phyloP scores from a whole-genome alignment of 2,329 filamentous ascomycete genomes.

The Ascomycota sp. region DNA sequence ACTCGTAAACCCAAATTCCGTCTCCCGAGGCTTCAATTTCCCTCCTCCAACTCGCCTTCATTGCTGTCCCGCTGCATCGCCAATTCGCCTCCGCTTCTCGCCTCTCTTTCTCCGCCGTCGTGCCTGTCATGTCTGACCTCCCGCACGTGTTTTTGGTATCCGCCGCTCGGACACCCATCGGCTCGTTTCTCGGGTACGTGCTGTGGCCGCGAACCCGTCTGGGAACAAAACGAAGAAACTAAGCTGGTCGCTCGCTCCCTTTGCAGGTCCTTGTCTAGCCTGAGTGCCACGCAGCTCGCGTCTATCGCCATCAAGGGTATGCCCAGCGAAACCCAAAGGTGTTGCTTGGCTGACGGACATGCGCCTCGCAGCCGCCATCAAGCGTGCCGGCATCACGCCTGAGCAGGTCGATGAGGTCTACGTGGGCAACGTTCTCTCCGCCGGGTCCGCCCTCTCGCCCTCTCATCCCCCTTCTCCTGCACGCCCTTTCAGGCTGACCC shows the following conservation, averaged over 20 bases:
- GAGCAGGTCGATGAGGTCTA: constrained; percentile 88
- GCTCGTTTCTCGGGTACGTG: constrained; percentile 72
- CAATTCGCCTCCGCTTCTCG: too few relatives aligned
- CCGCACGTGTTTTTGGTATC: constrained; percentile 92
- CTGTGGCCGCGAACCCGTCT: background rate
- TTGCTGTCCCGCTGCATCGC: too few relatives aligned
- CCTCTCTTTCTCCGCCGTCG: too few relatives aligned
- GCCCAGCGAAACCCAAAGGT: too few relatives aligned
- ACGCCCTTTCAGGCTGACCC: background rate
- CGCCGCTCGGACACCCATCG: constrained; percentile 69
- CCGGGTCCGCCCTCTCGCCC: constrained; percentile 40
- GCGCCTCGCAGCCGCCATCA: constrained; percentile 41
- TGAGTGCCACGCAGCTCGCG: constrained; percentile 70
- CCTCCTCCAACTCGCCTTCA: too few relatives aligned
- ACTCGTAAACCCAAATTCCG: too few relatives aligned
- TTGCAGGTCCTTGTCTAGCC: constrained; percentile 61
- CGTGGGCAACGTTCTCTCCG: constrained; percentile 93
- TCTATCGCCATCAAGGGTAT: constrained; percentile 79
- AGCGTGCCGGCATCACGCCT: constrained; percentile 69
- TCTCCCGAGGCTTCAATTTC: too few relatives aligned
- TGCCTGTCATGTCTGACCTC: constrained; percentile 42
- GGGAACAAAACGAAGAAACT: background rate
- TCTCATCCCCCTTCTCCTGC: background rate
- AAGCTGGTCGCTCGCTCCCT: background rate
- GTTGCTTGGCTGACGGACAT: background rate